These are phyloP conservation scores for Ceratocystis papillata DNA, from an alignment of 2,329 filamentous ascomycete genomes.

Conservation along the genomic window DNA sequence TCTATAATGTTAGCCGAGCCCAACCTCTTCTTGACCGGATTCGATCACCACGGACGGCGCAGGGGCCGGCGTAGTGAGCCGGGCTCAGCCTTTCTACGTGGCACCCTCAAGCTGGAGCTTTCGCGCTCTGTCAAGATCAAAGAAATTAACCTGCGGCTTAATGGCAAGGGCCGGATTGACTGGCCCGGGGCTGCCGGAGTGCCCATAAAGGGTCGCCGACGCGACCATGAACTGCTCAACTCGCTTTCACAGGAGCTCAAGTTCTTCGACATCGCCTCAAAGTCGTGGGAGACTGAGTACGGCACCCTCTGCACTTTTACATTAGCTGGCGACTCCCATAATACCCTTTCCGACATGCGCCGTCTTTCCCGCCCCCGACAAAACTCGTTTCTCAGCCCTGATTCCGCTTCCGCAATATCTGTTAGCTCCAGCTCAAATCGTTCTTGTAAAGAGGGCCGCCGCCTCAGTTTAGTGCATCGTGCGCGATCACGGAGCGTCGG, in stretches of 20 bases:
- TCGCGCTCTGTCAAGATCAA: constrained; percentile 90
- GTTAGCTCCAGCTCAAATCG: neutral
- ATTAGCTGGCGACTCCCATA: neutral
- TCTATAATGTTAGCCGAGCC: constrained; percentile 68
- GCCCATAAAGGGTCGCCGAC: constrained; percentile 69
- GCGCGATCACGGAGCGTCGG: constrained; percentile 76
- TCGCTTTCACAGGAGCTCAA: constrained; percentile 72
- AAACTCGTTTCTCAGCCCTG: constrained; percentile 8
- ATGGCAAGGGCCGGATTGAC: constrained; percentile 75
- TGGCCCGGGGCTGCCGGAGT: constrained; percentile 89
- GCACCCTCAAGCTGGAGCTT: constrained; percentile 69
- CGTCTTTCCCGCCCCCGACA: neutral
- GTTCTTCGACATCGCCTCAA: constrained; percentile 74
- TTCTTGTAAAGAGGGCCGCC: neutral
- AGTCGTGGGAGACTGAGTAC: constrained; percentile 49
- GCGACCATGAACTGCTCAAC: constrained; percentile 65
- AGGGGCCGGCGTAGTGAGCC: constrained; percentile 38
- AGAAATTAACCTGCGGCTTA: constrained; percentile 74
- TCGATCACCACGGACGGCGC: constrained; percentile 56
- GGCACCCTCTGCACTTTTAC: constrained; percentile 52
- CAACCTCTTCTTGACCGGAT: constrained; percentile 68
- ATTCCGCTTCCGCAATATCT: constrained; percentile 16
- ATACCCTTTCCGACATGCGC: neutral
- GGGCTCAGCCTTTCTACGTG: constrained; percentile 76
- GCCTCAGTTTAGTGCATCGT: constrained; percentile 32